Percentiles rank a stretch among this genome's conserved stretches.
These are phyloP conservation scores for Clonostachys rosea DNA, from an alignment of 2,329 filamentous ascomycete species.

Conservation along the genomic window DNA sequence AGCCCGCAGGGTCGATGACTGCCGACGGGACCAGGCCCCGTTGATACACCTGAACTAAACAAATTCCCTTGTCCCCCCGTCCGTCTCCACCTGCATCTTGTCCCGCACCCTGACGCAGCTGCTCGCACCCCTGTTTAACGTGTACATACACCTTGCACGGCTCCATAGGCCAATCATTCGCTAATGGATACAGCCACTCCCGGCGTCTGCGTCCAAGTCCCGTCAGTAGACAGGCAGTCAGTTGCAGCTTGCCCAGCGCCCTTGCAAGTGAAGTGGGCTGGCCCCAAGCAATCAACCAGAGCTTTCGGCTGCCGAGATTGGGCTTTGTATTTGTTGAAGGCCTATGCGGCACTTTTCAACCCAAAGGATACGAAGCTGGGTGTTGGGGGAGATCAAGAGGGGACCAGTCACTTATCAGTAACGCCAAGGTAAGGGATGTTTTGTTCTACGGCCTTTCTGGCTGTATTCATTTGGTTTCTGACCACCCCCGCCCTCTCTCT, in stretches of 20 bases:
- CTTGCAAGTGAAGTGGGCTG: not conserved
- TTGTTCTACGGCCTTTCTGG: too few relatives aligned
- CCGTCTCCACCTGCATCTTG: not conserved
- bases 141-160: not conserved
- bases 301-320: not conserved
- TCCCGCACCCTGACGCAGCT: not conserved
- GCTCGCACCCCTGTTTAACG: slow-evolving; percentile 1
- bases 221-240: too few relatives aligned
- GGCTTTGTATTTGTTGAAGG: not conserved
- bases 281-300: not conserved
- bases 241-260: not conserved
- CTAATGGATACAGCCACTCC: slow-evolving; percentile 4
- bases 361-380: not conserved
- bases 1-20: not conserved
- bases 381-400: not conserved
- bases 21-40: not conserved
- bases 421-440: too few relatives aligned
- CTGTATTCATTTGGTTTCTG: too few relatives aligned
- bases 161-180: not conserved
- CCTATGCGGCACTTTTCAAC: not conserved
- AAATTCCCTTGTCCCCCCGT: not conserved
- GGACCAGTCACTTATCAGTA: too few relatives aligned
- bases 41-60: slow-evolving; percentile 1
- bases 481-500: too few relatives aligned
- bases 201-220: too few relatives aligned